Base-by-base conservation (phyloP, 768 basidiomycete genomes). In the Leccinum truebloodii region DNA sequence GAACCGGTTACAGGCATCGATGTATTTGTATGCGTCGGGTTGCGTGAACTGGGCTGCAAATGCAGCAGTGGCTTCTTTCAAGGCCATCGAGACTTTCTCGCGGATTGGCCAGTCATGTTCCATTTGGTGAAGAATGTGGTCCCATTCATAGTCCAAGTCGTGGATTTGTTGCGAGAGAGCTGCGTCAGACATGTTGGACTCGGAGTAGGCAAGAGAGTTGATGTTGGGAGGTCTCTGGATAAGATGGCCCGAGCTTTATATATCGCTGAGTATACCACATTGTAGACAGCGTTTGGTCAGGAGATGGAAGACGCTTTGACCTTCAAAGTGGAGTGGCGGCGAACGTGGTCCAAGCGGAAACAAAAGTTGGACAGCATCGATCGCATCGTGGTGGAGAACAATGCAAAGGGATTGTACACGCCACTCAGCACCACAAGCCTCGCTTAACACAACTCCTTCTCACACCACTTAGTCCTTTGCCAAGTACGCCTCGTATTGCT, bases 401-500 rank as follows among this genome's bases (percentile, higher is more conserved):
- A 46, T 46, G 20, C n/a, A 57, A 58, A 58, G 28, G 28, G 50
- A 59, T 34, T 34, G 32, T 18, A n/a, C 24, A 46, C 26, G 9
- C 20, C 28, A 34, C 32, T 34, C 34, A 34, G 34, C 24, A 35
- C 28, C 44, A 48, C 28, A 16, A 34, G 14, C 26, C 7, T 48
- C 46, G 46, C 20, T 48, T 48, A 22, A n/a, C 4, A 12, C 51
- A 20, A 41, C 13, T 37, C 56, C 59, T 12, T 26, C 30, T 6
- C 30, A 55, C 16, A 18, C 35, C 12, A 20, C 34, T 6, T 63
- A 52, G 8, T 59, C 53, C 52, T 80, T 81, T 16, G 77, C 76
- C 57, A 80, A 68, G 22, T 81, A 71, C 1, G 77, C 79, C 55
- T 86, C 78, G 69, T 84, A 90, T 71, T 91, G 87, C 63, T 81